These are phyloP conservation scores for Naegleria lovaniensis DNA, from an alignment of 208 protist species.

Conservation along the genomic window DNA sequence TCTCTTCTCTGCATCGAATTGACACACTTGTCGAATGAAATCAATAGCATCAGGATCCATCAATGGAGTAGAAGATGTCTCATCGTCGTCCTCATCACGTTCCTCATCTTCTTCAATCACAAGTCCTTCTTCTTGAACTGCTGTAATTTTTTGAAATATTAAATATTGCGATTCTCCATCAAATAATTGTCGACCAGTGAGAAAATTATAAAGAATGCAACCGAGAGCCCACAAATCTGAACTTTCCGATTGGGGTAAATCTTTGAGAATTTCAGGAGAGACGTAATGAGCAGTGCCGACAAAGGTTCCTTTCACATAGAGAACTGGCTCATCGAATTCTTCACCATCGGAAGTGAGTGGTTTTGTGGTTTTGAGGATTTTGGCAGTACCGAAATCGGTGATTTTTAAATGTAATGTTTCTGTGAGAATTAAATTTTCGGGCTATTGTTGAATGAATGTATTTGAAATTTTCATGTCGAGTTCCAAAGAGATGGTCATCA, in stretches of 20 bases:
- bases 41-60: not conserved
- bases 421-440: slow-evolving; percentile 8
- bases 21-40: not conserved
- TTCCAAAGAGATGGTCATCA: no score
- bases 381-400: not conserved
- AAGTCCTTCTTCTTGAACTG: slow-evolving; percentile 9
- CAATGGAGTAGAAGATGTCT: slow-evolving; percentile 17
- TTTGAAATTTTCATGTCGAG: no score
- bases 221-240: slow-evolving; percentile 19
- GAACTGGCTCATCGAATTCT: not conserved
- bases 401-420: not conserved
- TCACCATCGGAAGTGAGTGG: not conserved
- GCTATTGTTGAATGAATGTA: not conserved
- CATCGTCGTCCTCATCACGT: no score
- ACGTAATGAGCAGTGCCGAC: slow-evolving; percentile 71
- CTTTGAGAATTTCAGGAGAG: slow-evolving; percentile 80
- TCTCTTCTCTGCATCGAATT: slow-evolving; percentile 18
- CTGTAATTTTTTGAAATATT: slow-evolving; percentile 19
- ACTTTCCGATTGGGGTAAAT: slow-evolving; percentile 69
- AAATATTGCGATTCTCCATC: slow-evolving; percentile 6
- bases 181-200: not conserved
- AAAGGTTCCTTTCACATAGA: slow-evolving; percentile 34
- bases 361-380: not conserved
- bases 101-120: not conserved
- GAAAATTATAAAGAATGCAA: not conserved